These are phyloP conservation scores for Saccharomycopsis vini DNA, from an alignment of 805 yeast species.

Conservation along the genomic window DNA sequence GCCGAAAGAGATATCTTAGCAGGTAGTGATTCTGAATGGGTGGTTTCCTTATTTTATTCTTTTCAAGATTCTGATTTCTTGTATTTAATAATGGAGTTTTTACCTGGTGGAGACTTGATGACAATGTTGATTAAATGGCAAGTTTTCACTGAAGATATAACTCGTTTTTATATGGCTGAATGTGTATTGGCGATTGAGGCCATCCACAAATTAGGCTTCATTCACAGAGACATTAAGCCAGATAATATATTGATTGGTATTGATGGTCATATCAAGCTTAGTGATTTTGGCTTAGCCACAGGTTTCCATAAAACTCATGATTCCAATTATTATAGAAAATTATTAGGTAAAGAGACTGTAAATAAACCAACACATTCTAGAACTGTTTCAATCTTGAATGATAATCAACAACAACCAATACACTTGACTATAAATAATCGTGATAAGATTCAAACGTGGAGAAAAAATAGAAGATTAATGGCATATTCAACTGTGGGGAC, in stretches of 20 bases:
- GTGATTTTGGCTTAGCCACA: conserved; percentile 73
- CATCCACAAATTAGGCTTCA: conserved; percentile 84
- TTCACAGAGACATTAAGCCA: conserved; percentile 96
- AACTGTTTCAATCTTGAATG: conserved; percentile 50
- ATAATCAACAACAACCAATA: conserved; percentile 9
- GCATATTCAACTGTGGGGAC: conserved; percentile 42
- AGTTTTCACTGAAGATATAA: conserved; percentile 86
- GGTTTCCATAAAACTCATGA: conserved; percentile 94
- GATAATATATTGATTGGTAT: conserved; percentile 88
- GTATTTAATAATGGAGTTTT: conserved; percentile 71
- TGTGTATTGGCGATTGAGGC: conserved; percentile 94
- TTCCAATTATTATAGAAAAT: conserved; percentile 72
- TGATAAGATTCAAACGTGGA: conserved; percentile 45
- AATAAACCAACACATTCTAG: conserved; percentile 20
- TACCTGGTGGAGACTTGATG: conserved; percentile 37
- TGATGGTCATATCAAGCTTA: conserved; percentile 56
- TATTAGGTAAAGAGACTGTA: conserved; percentile 46
- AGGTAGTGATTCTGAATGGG: conserved; percentile 83
- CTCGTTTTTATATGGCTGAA: conserved; percentile 90
- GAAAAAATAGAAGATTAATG: conserved; percentile 38
- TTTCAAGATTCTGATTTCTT: conserved; percentile 72
- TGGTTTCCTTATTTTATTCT: conserved; percentile 71
- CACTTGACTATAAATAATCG: conserved; percentile 38
- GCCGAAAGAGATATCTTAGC: conserved; percentile 95
- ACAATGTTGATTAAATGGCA: conserved; percentile 94